A percentile compares a stretch with the other conserved stretches of the same genome.
These are phyloP conservation scores for Fomes fomentarius DNA, from an alignment of 1,284 basidiomycete species.

Conservation along the genomic window DNA sequence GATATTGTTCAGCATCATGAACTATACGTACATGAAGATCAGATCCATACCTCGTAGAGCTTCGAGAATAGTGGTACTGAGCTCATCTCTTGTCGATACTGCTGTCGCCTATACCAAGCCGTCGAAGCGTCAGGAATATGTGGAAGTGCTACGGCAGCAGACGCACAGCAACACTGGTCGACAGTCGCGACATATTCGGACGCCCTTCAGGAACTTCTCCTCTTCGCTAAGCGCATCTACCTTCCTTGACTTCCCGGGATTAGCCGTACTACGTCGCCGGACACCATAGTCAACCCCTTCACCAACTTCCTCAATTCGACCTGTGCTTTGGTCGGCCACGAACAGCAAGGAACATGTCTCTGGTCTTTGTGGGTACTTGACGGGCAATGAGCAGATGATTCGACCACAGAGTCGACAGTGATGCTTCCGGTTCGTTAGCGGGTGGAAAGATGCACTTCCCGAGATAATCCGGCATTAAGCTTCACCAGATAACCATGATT, in stretches of 20 bases:
- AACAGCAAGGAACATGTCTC: constrained; percentile 79
- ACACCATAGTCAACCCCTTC: constrained; percentile 90
- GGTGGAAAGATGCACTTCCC: constrained; percentile 78
- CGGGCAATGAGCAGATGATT: constrained; percentile 90
- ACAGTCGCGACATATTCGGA: constrained; percentile 85
- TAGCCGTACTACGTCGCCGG: constrained; percentile 42
- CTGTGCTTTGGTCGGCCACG: constrained; percentile 75
- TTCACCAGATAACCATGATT: neutral
- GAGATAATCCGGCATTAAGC: neutral
- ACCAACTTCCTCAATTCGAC: constrained; percentile 81
- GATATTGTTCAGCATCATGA: neutral
- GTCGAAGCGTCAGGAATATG: neutral
- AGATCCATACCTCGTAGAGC: constrained; percentile 65
- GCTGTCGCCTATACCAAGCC: constrained; percentile 61
- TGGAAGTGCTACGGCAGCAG: neutral
- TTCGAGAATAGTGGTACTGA: constrained; percentile 66
- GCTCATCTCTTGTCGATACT: constrained; percentile 74
- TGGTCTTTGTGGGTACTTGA: constrained; percentile 71
- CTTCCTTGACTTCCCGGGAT: constrained; percentile 35
- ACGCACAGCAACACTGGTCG: constrained; percentile 72
- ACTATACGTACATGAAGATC: neutral
- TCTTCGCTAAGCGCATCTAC: constrained; percentile 57
- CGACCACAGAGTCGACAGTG: constrained; percentile 95
- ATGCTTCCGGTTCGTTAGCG: constrained; percentile 92
- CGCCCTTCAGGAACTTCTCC: constrained; percentile 81